These are phyloP conservation scores for Gonium pectorale DNA, from an alignment of 139 green algal genomes.

Conservation along the genomic window DNA sequence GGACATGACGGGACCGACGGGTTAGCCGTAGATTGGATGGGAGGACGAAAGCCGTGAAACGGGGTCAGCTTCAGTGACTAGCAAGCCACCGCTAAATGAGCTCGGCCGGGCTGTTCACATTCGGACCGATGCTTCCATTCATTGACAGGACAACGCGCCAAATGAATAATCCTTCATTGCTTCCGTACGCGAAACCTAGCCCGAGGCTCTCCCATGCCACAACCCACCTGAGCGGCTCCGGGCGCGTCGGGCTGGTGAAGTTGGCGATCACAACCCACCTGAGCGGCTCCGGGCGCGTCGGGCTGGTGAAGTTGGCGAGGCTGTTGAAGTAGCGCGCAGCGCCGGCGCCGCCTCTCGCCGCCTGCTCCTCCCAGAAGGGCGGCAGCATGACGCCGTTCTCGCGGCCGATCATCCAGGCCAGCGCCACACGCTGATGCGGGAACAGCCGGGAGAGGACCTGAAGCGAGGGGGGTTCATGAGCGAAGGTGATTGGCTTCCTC, in stretches of 20 bases:
- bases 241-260: slow-evolving; percentile 46
- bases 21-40: no score
- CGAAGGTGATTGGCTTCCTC: background rate
- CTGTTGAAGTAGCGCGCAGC: slow-evolving; percentile 42
- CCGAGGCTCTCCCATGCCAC: background rate
- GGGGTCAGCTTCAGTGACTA: no score
- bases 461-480: background rate
- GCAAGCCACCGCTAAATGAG: no score
- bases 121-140: no score
- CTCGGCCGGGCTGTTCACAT: no score
- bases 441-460: slow-evolving; percentile 59
- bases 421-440: slow-evolving; percentile 71
- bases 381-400: slow-evolving; percentile 76
- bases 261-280: slow-evolving; percentile 54
- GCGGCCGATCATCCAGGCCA: slow-evolving; percentile 80
- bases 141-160: no score
- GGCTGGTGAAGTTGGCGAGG: slow-evolving; percentile 62
- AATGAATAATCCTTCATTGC: no score
- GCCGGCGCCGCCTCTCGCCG: background rate
- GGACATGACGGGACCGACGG: no score
- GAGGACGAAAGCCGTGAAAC: no score
- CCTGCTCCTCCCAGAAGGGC: slow-evolving; percentile 64
- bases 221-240: slow-evolving; percentile 51
- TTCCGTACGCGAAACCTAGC: no score
- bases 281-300: slow-evolving; percentile 51